phyloP scores from a whole-genome alignment of 148 eudicot genomes.

The Rhododendron ovatum region DNA sequence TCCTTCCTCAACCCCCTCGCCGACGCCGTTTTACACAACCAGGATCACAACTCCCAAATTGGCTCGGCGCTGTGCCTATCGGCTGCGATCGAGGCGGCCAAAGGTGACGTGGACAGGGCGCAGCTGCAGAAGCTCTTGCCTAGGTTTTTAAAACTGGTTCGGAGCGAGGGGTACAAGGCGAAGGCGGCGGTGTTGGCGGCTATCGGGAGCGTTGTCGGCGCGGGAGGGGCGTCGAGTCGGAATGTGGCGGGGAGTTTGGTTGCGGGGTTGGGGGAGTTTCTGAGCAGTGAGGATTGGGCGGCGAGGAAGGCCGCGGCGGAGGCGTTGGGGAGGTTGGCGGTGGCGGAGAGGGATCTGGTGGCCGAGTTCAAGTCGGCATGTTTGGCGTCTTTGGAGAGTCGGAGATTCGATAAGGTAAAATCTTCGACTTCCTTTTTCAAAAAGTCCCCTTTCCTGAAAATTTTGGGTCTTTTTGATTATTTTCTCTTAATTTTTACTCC shows the following conservation, averaged over 20 bases:
- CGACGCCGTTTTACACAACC: constrained; percentile 63
- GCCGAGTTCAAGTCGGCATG: constrained; percentile 48
- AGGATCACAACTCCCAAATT: constrained; percentile 62
- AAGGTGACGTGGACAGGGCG: constrained; percentile 30
- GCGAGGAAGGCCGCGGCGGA: constrained; percentile 83
- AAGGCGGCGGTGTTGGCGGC: constrained; percentile 48
- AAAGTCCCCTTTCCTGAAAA: too few relatives aligned
- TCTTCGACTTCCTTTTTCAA: not conserved
- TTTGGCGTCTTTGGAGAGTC: constrained; percentile 71
- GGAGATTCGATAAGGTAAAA: constrained; percentile 72
- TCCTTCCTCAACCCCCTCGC: constrained; percentile 45
- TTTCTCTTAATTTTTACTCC: not conserved
- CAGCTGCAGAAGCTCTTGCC: constrained; percentile 29
- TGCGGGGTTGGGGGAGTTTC: constrained; percentile 41
- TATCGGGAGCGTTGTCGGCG: constrained; percentile 50
- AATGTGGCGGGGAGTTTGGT: constrained; percentile 53
- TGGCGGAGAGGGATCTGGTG: constrained; percentile 45
- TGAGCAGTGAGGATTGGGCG: constrained; percentile 84
- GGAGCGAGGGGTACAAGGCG: constrained; percentile 68
- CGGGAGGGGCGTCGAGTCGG: constrained; percentile 39
- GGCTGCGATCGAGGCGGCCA: constrained; percentile 52
- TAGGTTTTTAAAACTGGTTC: constrained; percentile 43
- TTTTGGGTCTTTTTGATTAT: too few relatives aligned
- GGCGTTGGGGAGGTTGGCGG: constrained; percentile 58
- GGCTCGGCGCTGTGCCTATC: constrained; percentile 73